Conservation (phyloP, 352 stramenopile genomes). For the Elongisporangium undulatum region DNA sequence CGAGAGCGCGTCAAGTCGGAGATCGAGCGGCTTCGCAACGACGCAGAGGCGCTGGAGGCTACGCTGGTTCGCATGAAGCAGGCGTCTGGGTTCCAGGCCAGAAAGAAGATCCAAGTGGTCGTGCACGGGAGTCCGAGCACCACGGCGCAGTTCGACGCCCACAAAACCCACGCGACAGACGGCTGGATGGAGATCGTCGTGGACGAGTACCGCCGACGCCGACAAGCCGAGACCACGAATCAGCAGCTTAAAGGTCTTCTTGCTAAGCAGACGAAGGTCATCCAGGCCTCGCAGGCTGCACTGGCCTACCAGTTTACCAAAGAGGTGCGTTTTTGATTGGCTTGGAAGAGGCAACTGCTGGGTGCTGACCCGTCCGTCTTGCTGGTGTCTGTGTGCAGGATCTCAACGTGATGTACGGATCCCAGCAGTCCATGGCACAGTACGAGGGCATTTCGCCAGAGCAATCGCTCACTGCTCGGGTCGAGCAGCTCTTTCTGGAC, state of each 20-base stretch:
- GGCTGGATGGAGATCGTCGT: not conserved
- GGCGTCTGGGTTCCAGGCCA: not conserved
- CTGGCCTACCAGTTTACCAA: not conserved
- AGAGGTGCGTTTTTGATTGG: not conserved
- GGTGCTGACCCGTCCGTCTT: not conserved
- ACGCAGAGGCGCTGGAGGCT: not conserved
- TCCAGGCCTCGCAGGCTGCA: not conserved
- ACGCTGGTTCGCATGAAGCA: not conserved
- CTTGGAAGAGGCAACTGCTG: no score
- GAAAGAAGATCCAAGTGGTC: not conserved
- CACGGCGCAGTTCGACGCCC: not conserved
- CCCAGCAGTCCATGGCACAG: not conserved
- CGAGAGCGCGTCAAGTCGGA: not conserved
- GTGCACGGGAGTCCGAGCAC: not conserved
- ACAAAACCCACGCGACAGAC: not conserved
- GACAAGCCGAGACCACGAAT: not conserved
- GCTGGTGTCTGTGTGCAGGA: not conserved
- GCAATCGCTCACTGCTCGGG: not conserved
- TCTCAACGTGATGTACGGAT: not conserved
- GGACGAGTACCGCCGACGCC: not conserved
- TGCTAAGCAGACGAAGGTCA: not conserved
- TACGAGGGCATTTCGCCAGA: not conserved
- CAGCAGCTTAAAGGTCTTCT: not conserved
- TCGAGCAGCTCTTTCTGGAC: not conserved
- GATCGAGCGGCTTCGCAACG: not conserved